Conservation (phyloP, 805 yeast genomes). For the Candida cerambycidarum region DNA sequence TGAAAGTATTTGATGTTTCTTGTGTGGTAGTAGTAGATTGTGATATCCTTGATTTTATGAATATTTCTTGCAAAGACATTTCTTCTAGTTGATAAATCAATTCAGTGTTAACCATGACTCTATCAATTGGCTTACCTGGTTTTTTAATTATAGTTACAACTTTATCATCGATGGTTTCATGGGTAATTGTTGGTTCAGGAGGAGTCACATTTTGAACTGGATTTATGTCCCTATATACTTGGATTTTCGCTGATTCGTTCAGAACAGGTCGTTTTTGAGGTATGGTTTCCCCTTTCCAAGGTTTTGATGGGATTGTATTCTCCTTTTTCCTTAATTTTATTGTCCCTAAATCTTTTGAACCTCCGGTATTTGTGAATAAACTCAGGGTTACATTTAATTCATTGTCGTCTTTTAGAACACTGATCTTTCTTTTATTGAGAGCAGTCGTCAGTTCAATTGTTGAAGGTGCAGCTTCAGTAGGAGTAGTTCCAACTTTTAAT, state of each 20-base stretch:
- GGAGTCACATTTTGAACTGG: neutral
- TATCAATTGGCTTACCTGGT: slow-evolving; percentile 62
- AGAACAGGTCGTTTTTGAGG: slow-evolving; percentile 32
- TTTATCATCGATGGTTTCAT: slow-evolving; percentile 7
- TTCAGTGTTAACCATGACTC: slow-evolving; percentile 58
- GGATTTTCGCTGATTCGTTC: slow-evolving; percentile 23
- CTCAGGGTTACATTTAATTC: slow-evolving; percentile 20
- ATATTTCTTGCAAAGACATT: slow-evolving; percentile 63
- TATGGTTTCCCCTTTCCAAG: slow-evolving; percentile 67
- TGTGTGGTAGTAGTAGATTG: neutral
- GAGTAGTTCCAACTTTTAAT: slow-evolving; percentile 33
- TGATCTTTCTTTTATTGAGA: slow-evolving; percentile 30
- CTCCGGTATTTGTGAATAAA: slow-evolving; percentile 22
- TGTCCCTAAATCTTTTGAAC: slow-evolving; percentile 52
- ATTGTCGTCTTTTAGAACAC: slow-evolving; percentile 39
- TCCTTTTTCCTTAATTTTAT: slow-evolving; percentile 59
- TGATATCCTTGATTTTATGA: slow-evolving; percentile 30
- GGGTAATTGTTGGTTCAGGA: slow-evolving; percentile 4
- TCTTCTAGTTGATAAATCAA: slow-evolving; percentile 58
- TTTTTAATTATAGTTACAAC: slow-evolving; percentile 47
- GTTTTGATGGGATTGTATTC: slow-evolving; percentile 51
- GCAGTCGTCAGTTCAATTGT: slow-evolving; percentile 10
- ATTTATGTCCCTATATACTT: slow-evolving; percentile 26
- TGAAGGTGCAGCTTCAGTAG: neutral
- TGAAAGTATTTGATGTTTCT: slow-evolving; percentile 10